Percentiles rank a stretch among this genome's conserved stretches.
Evolutionary conservation across 768 basidiomycete species (phyloP).

Genomic region (Paxillus involutus): DNA sequence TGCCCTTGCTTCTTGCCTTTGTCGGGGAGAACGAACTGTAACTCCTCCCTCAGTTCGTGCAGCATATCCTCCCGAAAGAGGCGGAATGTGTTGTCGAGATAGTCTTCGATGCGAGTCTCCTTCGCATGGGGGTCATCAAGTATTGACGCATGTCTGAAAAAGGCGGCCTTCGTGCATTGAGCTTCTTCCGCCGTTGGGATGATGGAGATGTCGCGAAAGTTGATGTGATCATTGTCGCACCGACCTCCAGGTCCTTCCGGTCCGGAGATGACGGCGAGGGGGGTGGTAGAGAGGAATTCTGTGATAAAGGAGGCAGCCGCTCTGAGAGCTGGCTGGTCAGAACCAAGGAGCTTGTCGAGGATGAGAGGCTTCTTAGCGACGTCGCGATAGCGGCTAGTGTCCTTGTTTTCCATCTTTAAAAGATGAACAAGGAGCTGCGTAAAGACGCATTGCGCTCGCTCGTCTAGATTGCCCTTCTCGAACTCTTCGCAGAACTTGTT

Average conservation of each 20-base stretch:
- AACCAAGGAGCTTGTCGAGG: slow-evolving; percentile 26
- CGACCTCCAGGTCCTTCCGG: slow-evolving; percentile 54
- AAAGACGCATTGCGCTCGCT: slow-evolving; percentile 38
- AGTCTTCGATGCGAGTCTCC: slow-evolving; percentile 39
- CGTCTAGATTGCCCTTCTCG: slow-evolving; percentile 30
- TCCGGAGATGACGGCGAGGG: slow-evolving; percentile 14
- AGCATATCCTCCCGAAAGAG: slow-evolving; percentile 65
- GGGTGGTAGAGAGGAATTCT: slow-evolving; percentile 33
- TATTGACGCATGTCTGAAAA: slow-evolving; percentile 44
- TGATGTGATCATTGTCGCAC: slow-evolving; percentile 66
- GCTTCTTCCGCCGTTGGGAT: slow-evolving; percentile 64
- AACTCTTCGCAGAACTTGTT: slow-evolving; percentile 36
- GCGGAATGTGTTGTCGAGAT: slow-evolving; percentile 69
- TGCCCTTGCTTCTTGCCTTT: slow-evolving; percentile 41
- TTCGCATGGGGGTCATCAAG: slow-evolving; percentile 44
- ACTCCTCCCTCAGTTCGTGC: slow-evolving; percentile 54
- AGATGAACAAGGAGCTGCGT: slow-evolving; percentile 51
- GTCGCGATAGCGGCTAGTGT: slow-evolving; percentile 37
- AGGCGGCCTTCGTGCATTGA: slow-evolving; percentile 41
- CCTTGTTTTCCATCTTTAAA: slow-evolving; percentile 36
- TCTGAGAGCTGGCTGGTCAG: slow-evolving; percentile 21
- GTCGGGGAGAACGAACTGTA: slow-evolving; percentile 39
- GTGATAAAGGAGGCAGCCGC: slow-evolving; percentile 39
- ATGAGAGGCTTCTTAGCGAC: slow-evolving; percentile 35
- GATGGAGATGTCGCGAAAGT: slow-evolving; percentile 63